Conservation (phyloP, 345 rosid genomes). For the Eucalyptus erythrocorys region DNA sequence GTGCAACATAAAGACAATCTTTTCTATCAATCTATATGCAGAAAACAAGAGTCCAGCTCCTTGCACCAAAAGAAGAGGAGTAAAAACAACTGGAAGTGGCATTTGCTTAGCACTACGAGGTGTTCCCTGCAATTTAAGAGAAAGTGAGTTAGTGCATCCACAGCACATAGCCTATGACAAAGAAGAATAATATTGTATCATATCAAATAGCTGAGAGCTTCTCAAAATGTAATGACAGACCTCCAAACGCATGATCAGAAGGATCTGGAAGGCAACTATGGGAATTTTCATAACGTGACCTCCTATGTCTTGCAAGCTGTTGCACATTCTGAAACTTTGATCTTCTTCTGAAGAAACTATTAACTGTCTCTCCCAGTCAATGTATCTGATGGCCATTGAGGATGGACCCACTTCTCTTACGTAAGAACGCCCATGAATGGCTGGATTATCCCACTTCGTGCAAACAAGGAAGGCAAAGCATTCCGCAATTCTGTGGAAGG, state of each 20-base stretch:
- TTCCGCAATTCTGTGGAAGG: constrained; percentile 67
- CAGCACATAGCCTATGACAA: background rate
- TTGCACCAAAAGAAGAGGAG: constrained; percentile 70
- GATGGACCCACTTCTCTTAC: constrained; percentile 46
- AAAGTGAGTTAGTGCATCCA: background rate
- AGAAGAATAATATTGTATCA: background rate
- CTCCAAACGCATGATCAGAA: constrained; percentile 90
- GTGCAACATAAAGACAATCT: constrained; percentile 25
- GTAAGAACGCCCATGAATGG: constrained; percentile 58
- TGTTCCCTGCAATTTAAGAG: constrained; percentile 47
- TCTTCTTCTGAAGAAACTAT: constrained; percentile 53
- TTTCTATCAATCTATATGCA: constrained; percentile 51
- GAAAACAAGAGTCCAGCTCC: constrained; percentile 77
- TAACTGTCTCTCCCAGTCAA: constrained; percentile 68
- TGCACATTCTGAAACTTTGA: constrained; percentile 31
- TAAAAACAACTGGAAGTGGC: constrained; percentile 36
- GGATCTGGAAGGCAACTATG: constrained; percentile 49
- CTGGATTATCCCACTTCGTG: constrained; percentile 82
- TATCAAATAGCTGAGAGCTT: background rate
- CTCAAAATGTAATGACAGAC: constrained; percentile 10
- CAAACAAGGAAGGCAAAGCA: constrained; percentile 91
- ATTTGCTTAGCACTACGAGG: constrained; percentile 59
- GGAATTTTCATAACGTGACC: constrained; percentile 94
- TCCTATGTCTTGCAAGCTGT: constrained; percentile 73
- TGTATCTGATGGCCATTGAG: constrained; percentile 32